Evolutionary conservation across 2,329 filamentous ascomycete species (phyloP).

Genomic region (Myriosclerotinia scirpicola): DNA sequence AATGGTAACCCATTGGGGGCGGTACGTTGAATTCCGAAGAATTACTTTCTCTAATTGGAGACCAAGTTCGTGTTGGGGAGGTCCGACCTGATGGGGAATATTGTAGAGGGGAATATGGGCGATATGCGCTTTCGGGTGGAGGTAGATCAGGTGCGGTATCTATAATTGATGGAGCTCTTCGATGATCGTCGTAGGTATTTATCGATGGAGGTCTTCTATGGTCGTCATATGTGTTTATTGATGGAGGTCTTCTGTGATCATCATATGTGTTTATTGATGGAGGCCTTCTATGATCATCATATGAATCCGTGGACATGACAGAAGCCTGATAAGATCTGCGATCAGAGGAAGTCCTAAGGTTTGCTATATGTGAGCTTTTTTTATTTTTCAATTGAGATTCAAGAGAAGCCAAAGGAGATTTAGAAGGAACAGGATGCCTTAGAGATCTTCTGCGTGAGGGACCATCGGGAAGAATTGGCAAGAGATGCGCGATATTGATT

Average conservation of each 20-base stretch:
- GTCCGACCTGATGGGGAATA: constrained; percentile 51
- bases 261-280: constrained; percentile 15
- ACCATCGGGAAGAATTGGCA: constrained; percentile 55
- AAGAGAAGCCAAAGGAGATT: constrained; percentile 42
- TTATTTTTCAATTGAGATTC: constrained; percentile 29
- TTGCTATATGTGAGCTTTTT: constrained; percentile 35
- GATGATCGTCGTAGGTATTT: constrained; percentile 2
- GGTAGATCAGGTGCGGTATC: constrained; percentile 61
- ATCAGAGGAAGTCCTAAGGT: constrained; percentile 36
- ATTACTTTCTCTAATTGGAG: constrained; percentile 47
- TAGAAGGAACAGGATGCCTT: constrained; percentile 27
- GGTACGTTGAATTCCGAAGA: constrained; percentile 62
- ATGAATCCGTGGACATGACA: constrained; percentile 46
- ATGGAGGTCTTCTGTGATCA: constrained; percentile 1
- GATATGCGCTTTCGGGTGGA: constrained; percentile 63
- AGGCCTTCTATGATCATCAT: constrained; percentile 11
- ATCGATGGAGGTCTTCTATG: constrained; percentile 1
- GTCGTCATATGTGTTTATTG: constrained; percentile 2
- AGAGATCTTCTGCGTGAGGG: constrained; percentile 46
- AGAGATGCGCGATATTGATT: constrained; percentile 43
- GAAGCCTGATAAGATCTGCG: constrained; percentile 52
- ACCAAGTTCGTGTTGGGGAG: constrained; percentile 61
- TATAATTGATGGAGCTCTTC: constrained; percentile 50
- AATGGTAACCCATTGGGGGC: constrained; percentile 69
- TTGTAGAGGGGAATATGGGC: constrained; percentile 40